Base-by-base conservation (phyloP, 305 asterid species). In the Fraxinus angustifolia region DNA sequence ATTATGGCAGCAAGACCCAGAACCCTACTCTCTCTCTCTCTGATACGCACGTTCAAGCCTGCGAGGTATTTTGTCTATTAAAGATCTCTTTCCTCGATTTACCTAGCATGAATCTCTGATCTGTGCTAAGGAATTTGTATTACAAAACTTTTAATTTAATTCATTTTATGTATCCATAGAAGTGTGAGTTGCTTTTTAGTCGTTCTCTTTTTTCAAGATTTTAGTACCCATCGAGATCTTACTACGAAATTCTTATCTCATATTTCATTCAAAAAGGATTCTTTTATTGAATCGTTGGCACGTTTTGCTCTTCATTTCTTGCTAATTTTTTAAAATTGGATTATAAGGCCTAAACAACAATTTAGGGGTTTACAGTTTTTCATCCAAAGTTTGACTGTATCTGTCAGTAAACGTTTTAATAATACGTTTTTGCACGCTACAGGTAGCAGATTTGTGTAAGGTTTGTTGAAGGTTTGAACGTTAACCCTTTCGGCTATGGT, bases 351-450 rank as follows among this genome's bases (percentile, higher is more conserved):
- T 85, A 58, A 68, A 42, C 76, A 30, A 7, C 14, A 82, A 84
- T 80, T 81, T 89, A 80, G 88, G 87, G 83, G 50, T 89, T 84
- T 81, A 42, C 78, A 74, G 31, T 76, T 83, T 10, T 79, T 77
- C 31, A 10, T 4, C 16, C 23, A 60, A 79, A 45, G 56, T 45
- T 19, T 80, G 80, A 72, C 11, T 45, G 68, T 79, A 81, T 50
- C 67, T 62, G 67, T 75, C 68, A 40, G 48, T 48, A 71, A 10
- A 11, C 80, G 16, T 23, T 72, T 56, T 84, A 78, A 33, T 79
- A 60, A 28, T 17, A 12, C 26, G 35, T 56, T 45, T 80, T 36
- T 86, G 87, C 83, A 84, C 86, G 88, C 78, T 62, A 79, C 92
- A 84, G 92, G 88, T 81, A 72, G 82, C 58, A 17, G 68, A 77